A percentile compares a stretch with the other conserved stretches of the same genome.
phyloP scores from a whole-genome alignment of 306 rosid species.

The Castanopsis chinensis region DNA sequence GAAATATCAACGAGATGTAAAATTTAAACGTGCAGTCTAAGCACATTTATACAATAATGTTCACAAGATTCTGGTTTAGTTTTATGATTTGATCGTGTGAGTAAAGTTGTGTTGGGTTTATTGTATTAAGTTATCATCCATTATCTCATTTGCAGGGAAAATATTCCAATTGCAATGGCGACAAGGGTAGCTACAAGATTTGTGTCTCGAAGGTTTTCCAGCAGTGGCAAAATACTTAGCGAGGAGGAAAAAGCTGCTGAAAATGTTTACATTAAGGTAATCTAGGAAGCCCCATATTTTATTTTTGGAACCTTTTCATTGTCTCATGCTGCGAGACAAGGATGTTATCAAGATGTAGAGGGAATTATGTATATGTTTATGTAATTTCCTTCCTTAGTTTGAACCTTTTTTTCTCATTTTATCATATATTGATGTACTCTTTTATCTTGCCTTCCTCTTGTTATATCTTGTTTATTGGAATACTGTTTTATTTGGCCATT shows the following conservation, averaged over 20 bases:
- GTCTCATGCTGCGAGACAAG: conserved; percentile 1
- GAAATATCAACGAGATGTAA: not conserved
- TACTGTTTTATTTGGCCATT: not conserved
- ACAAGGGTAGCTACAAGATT: conserved; percentile 55
- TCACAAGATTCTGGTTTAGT: not conserved
- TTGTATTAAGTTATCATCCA: not conserved
- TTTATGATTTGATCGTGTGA: not conserved
- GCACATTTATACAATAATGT: not conserved
- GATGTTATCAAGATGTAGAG: not conserved
- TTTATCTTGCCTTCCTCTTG: not conserved
- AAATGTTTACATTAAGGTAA: conserved; percentile 75
- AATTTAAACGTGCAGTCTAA: not conserved
- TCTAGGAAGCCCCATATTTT: not conserved
- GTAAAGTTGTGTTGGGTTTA: not conserved
- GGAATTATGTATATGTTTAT: not conserved
- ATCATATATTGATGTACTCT: not conserved
- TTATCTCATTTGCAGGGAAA: conserved; percentile 22
- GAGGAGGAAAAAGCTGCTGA: conserved; percentile 92
- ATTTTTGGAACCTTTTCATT: not conserved
- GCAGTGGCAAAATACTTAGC: conserved; percentile 66
- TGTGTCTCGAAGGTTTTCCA: conserved; percentile 64
- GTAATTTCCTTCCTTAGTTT: too few species aligned
- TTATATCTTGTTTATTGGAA: not conserved
- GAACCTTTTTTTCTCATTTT: not conserved
- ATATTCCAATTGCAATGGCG: conserved; percentile 51